Base-by-base conservation (phyloP, 331 rosid genomes). In the Malus hybrid region DNA sequence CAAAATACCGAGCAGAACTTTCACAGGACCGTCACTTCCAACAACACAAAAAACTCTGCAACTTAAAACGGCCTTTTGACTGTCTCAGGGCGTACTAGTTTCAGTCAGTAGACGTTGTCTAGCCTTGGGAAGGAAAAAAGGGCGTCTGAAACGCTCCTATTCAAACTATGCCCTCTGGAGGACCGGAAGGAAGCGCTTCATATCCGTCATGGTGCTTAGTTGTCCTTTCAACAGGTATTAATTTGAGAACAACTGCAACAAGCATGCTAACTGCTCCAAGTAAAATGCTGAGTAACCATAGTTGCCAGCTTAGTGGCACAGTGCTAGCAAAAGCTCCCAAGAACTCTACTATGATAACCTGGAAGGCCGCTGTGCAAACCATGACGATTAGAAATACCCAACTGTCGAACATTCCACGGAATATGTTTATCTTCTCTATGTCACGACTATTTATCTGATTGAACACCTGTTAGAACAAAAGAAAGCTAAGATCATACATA, bases 401-500 rank as follows among this genome's bases (percentile, higher is more conserved):
- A 83, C 97, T 90, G 63, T 72, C 58, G 57, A 92, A 88, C 78
- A 95, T 87, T 82, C 97, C 97, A 29, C 84, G 85, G 79, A 92
- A 90, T 62, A 95, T 75, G 83, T 95, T 95, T 84, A 92, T 89
- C 82, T 85, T 87, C 79, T 89, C 97, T n/a, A 95, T 88, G 14
- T 89, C 92, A 73, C 99, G 90, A 82, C 97, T 90, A 83, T 92
- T 92, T 72, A 95, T 86, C 86, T 95, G 96, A 78, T 95, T 95
- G 52, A 95, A 95, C 81, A 95, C 97, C 97, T 95, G 83, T 10
- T 71, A 20, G 3, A 55, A 50, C 50, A 77, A 73, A 79, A 16
- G 32, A 18, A 77, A 63, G 22, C 7, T 33, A 34, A 72, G 71
- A 86, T 60, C 67, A 75, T 9, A 15, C 6, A 15, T 4, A 30